phyloP scores from a whole-genome alignment of 306 rosid genomes.

The Citrullus colocynthis region DNA sequence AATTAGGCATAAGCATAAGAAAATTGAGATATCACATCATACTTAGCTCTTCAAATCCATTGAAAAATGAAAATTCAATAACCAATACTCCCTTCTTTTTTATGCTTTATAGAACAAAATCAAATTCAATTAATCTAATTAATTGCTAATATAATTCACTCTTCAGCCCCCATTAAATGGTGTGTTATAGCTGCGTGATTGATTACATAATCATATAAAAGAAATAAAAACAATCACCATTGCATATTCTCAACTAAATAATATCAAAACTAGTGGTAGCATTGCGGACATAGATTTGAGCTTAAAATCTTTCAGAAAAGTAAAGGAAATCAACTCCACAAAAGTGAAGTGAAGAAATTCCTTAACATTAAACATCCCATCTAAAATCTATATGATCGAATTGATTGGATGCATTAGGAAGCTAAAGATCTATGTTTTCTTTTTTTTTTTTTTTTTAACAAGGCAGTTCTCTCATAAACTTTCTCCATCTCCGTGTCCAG shows the following conservation, averaged over 20 bases:
- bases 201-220: not conserved
- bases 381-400: not conserved
- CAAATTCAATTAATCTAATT: not conserved
- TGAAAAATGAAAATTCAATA: not conserved
- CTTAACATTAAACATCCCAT: not conserved
- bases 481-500: constrained; percentile 81
- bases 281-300: not conserved
- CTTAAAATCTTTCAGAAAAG: no score
- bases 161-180: not conserved
- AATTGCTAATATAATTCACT: not conserved
- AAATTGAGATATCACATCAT: not conserved
- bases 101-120: not conserved
- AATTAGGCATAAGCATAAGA: not conserved
- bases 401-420: not conserved
- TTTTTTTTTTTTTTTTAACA: not conserved
- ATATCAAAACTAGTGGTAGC: not conserved
- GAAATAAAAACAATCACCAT: not conserved
- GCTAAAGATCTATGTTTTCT: not conserved
- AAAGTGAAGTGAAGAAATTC: not conserved
- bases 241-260: not conserved
- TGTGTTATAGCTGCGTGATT: not conserved
- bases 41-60: not conserved
- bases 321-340: no score
- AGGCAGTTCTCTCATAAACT: constrained; percentile 25
- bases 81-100: not conserved